Evolutionary conservation across 768 basidiomycete species (phyloP).

Genomic region (Phaffia australis): DNA sequence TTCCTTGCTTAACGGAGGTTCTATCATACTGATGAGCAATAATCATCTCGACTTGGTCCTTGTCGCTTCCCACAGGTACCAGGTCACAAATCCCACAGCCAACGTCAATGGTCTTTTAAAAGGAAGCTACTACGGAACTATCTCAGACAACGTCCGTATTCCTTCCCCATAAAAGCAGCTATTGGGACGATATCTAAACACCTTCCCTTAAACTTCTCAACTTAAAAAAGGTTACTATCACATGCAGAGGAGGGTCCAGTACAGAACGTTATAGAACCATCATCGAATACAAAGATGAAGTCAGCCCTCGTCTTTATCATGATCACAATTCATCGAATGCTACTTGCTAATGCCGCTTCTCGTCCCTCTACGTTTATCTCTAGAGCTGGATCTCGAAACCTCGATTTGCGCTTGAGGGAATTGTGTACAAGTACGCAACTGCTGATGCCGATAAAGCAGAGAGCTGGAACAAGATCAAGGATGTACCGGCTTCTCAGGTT

Average conservation of each 20-base stretch:
- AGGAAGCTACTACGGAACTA: slow-evolving; percentile 86
- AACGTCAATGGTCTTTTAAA: slow-evolving; percentile 83
- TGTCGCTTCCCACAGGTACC: slow-evolving; percentile 44
- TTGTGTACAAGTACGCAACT: slow-evolving; percentile 70
- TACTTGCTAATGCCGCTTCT: not conserved
- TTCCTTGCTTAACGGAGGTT: not conserved
- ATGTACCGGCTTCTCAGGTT: slow-evolving; percentile 67
- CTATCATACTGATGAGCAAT: not conserved
- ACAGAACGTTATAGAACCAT: slow-evolving; percentile 59
- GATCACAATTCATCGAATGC: not conserved
- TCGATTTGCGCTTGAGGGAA: slow-evolving; percentile 73
- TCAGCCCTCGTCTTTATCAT: slow-evolving; percentile 31
- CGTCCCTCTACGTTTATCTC: slow-evolving; percentile 27
- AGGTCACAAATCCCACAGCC: slow-evolving; percentile 81
- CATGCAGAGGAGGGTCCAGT: slow-evolving; percentile 59
- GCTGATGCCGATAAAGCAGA: slow-evolving; percentile 44
- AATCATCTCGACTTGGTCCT: not conserved
- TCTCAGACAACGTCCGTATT: slow-evolving; percentile 49
- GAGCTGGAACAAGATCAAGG: slow-evolving; percentile 52
- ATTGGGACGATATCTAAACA: slow-evolving; percentile 31
- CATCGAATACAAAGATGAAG: slow-evolving; percentile 95
- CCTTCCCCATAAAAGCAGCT: not conserved
- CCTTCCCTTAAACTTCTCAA: not conserved
- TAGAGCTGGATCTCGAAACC: slow-evolving; percentile 83
- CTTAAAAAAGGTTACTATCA: slow-evolving; percentile 50